A percentile compares a stretch with the other conserved stretches of the same genome.
phyloP scores from a whole-genome alignment of 257 asterid genomes.

The Jacaranda copaia region DNA sequence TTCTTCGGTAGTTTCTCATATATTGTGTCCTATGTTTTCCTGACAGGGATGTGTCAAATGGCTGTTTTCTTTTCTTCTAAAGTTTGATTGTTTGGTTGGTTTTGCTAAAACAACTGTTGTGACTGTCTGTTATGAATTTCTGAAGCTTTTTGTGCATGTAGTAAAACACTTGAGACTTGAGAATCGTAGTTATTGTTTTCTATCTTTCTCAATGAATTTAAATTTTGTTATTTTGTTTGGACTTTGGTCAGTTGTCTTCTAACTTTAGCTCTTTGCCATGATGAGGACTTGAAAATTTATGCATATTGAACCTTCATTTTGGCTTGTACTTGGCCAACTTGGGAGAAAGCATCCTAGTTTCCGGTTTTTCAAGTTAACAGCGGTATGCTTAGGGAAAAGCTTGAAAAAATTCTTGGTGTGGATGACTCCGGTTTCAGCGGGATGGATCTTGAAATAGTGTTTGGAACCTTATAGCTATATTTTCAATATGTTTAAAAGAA shows the following conservation, averaged over 20 bases:
- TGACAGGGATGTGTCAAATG: conserved; percentile 2
- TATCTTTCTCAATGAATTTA: background rate
- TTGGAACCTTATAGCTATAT: conserved; percentile 24
- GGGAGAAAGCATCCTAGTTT: conserved; percentile 37
- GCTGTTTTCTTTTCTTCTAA: background rate
- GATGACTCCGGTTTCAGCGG: conserved; percentile 95
- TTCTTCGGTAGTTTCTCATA: too few species aligned
- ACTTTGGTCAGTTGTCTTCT: background rate
- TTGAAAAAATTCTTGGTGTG: conserved; percentile 76
- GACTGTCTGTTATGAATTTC: background rate
- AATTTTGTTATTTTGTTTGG: background rate
- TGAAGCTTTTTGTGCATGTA: background rate
- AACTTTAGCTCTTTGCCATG: too few species aligned
- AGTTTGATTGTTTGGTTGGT: background rate
- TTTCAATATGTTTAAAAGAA: background rate
- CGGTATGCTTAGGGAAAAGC: conserved; percentile 66
- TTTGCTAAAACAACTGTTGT: background rate
- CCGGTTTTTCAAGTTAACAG: conserved; percentile 61
- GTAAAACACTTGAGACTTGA: background rate
- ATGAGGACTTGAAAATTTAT: background rate
- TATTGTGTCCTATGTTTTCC: too few species aligned
- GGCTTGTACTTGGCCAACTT: background rate
- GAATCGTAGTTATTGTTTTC: background rate
- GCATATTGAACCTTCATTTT: background rate
- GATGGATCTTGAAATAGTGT: conserved; percentile 91